A percentile compares a stretch with the other conserved stretches of the same genome.
These are phyloP conservation scores for Paraurostyla sp. DNA, from an alignment of 73 alveolate species.

Conservation along the genomic window DNA sequence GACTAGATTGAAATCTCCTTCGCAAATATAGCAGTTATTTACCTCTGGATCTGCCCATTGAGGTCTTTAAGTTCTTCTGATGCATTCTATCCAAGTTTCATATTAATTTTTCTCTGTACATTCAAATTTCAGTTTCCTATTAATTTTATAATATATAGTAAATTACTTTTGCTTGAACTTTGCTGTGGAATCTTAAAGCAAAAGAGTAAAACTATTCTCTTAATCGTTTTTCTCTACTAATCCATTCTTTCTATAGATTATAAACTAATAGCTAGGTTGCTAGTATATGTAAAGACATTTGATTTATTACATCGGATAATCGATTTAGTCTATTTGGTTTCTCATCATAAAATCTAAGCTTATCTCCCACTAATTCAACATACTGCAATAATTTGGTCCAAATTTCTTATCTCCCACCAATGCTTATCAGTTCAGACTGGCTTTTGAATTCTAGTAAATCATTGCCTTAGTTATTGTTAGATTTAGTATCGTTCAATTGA, in stretches of 20 bases:
- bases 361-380: conserved; percentile 12
- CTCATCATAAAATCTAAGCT: not conserved
- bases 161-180: conserved; percentile 22
- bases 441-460: not conserved
- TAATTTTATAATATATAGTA: not conserved
- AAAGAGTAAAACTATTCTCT: not conserved
- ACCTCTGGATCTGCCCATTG: conserved; percentile 49
- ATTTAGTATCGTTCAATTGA: not conserved
- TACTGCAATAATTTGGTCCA: not conserved
- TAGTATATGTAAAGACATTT: not conserved
- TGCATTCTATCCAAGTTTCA: not conserved
- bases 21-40: conserved; percentile 32
- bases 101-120: not conserved
- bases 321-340: conserved; percentile 6
- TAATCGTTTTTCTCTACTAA: not conserved
- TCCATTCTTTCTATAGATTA: conserved; percentile 1
- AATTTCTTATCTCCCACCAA: not conserved
- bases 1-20: not conserved
- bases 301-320: not conserved
- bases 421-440: not conserved
- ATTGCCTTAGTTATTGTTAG: no score
- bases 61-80: conserved; percentile 19
- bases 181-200: conserved; percentile 25
- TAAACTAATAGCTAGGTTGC: not conserved
- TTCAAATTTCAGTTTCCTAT: conserved; percentile 27